These are phyloP conservation scores for Reticulascus tulasneorum DNA, from an alignment of 2,329 filamentous ascomycete genomes.

Conservation along the genomic window DNA sequence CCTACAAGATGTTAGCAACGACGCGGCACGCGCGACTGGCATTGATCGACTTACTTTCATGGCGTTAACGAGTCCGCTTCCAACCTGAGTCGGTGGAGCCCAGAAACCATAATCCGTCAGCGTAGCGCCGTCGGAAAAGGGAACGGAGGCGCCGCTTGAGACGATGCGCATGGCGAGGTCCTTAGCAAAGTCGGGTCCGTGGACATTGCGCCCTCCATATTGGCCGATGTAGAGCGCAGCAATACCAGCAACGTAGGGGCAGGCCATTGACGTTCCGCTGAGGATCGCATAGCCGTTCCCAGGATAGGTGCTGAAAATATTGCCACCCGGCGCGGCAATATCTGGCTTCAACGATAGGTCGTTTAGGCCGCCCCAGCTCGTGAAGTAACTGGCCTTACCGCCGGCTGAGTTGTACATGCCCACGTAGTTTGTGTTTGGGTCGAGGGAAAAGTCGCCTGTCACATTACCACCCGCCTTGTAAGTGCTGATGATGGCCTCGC, in stretches of 20 bases:
- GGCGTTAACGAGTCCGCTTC: conserved; percentile 34
- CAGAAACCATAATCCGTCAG: conserved; percentile 17
- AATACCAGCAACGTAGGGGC: conserved; percentile 49
- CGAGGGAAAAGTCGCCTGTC: conserved; percentile 20
- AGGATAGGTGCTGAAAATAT: conserved; percentile 46
- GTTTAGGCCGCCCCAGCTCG: conserved; percentile 35
- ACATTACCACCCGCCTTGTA: conserved; percentile 24
- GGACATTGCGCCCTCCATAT: conserved; percentile 34
- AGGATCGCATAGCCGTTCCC: conserved; percentile 39
- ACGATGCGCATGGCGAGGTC: conserved; percentile 12
- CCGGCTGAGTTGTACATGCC: conserved; percentile 20
- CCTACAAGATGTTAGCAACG: conserved; percentile 17
- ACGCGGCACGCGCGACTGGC: too few relatives aligned
- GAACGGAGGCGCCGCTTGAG: conserved; percentile 10
- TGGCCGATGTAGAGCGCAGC: conserved; percentile 40
- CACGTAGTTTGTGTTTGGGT: conserved; percentile 6
- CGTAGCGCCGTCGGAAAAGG: conserved; percentile 7
- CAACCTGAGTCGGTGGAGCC: conserved; percentile 33
- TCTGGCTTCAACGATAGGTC: conserved; percentile 49
- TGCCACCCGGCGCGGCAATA: conserved; percentile 43
- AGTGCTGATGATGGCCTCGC: conserved; percentile 25
- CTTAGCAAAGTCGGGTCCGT: conserved; percentile 19
- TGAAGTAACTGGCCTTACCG: conserved; percentile 41
- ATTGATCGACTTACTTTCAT: too few relatives aligned
- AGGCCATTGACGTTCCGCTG: conserved; percentile 54